A percentile compares a stretch with the other conserved stretches of the same genome.
These are phyloP conservation scores for Plasmodium vivax DNA, from an alignment of 169 alveolate genomes.

Conservation along the genomic window DNA sequence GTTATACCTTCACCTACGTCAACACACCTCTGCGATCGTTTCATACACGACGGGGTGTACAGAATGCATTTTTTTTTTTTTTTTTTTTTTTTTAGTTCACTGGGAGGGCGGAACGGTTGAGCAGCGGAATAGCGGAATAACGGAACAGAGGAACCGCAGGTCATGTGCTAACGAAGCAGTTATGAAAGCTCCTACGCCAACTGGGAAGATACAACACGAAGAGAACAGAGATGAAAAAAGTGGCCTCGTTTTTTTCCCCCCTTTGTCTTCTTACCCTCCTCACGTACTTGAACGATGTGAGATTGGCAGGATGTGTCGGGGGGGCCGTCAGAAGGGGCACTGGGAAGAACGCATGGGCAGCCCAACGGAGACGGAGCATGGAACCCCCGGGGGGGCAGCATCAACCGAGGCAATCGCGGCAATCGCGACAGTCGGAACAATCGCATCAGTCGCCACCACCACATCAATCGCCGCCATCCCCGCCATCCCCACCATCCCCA, in stretches of 20 bases:
- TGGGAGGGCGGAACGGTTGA: neutral
- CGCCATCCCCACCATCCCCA: neutral
- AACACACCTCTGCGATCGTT: neutral
- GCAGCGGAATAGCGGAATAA: neutral
- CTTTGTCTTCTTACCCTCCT: neutral
- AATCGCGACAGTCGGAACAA: neutral
- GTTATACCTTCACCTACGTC: neutral
- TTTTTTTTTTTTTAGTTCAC: neutral
- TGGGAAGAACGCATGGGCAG: neutral
- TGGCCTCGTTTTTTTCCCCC: constrained; percentile 6
- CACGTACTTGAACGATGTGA: neutral
- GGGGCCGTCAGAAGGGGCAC: neutral
- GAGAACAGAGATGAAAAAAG: constrained; percentile 38
- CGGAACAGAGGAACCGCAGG: neutral
- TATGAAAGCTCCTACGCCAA: neutral
- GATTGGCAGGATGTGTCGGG: neutral
- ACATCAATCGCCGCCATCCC: neutral
- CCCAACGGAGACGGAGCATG: neutral
- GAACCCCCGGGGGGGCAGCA: neutral
- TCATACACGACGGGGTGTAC: neutral
- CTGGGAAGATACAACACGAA: neutral
- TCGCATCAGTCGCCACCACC: too few relatives aligned
- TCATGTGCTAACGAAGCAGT: neutral
- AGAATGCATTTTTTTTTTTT: neutral
- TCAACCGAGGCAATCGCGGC: neutral